These are phyloP conservation scores for Ustilaginoidea virens DNA, from an alignment of 2,329 filamentous ascomycete genomes.

Conservation along the genomic window DNA sequence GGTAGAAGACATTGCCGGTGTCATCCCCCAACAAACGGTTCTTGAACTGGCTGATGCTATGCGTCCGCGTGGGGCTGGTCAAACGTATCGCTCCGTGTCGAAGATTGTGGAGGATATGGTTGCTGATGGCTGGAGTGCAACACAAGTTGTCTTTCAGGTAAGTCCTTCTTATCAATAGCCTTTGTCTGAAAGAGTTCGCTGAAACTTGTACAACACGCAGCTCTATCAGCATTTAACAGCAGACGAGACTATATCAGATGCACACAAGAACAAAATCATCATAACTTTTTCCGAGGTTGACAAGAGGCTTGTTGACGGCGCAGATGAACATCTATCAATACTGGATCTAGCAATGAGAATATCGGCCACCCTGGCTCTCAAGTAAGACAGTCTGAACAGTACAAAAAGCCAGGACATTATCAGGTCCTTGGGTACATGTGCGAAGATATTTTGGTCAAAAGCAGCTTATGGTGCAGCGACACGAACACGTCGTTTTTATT, in stretches of 20 bases:
- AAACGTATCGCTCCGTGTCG: slow-evolving; percentile 59
- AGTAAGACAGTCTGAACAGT: slow-evolving; percentile 11
- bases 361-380: slow-evolving; percentile 50
- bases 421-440: too few relatives aligned
- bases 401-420: too few relatives aligned
- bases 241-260: slow-evolving; percentile 70
- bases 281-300: slow-evolving; percentile 86
- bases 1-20: slow-evolving; percentile 90
- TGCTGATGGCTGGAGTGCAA: slow-evolving; percentile 92
- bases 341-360: slow-evolving; percentile 74
- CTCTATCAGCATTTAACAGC: slow-evolving; percentile 71
- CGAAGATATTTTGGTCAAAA: too few relatives aligned
- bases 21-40: slow-evolving; percentile 68
- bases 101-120: slow-evolving; percentile 79
- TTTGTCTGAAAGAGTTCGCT: slow-evolving; percentile 1
- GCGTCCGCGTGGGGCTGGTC: slow-evolving; percentile 49
- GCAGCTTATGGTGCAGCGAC: neutral
- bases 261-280: slow-evolving; percentile 82
- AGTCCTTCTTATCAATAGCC: slow-evolving; percentile 8
- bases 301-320: slow-evolving; percentile 84
- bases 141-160: slow-evolving; percentile 72
- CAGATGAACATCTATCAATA: slow-evolving; percentile 86
- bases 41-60: slow-evolving; percentile 57
- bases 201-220: slow-evolving; percentile 22
- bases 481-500: slow-evolving; percentile 1